Conservation (phyloP, 2,329 filamentous ascomycete species). For the Aureobasidium sp. region DNA sequence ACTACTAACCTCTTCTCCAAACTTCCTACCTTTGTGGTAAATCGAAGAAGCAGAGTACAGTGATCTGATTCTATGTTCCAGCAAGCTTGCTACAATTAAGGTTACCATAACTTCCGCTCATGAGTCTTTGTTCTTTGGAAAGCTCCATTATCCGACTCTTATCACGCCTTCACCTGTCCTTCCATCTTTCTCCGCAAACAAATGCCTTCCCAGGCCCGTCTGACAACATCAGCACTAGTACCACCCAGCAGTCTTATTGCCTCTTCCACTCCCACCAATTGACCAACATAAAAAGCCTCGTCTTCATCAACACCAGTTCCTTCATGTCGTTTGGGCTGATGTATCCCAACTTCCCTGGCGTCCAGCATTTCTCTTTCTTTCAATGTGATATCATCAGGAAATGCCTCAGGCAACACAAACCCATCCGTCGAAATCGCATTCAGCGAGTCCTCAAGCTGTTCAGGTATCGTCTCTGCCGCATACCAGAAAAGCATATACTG, state of each 20-base stretch:
- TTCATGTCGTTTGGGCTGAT: constrained; percentile 40
- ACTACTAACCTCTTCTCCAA: no score
- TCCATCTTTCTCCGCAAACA: constrained; percentile 31
- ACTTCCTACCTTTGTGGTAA: no score
- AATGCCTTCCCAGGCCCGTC: constrained; percentile 40
- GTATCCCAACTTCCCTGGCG: constrained; percentile 33
- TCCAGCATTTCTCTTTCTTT: constrained; percentile 35
- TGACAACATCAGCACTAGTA: constrained; percentile 40
- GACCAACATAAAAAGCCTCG: constrained; percentile 38
- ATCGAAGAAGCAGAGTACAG: no score
- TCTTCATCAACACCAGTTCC: constrained; percentile 44
- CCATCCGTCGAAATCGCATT: neutral
- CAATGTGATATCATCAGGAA: constrained; percentile 31
- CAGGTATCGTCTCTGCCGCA: constrained; percentile 39
- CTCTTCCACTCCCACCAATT: constrained; percentile 38
- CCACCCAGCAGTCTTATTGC: constrained; percentile 35
- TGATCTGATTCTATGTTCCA: no score
- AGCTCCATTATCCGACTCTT: no score
- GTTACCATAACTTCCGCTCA: no score
- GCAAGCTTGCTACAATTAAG: no score
- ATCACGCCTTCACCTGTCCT: neutral
- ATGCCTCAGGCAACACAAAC: constrained; percentile 18
- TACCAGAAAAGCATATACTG: constrained; percentile 44
- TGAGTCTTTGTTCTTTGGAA: no score
- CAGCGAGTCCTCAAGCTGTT: neutral